Conservation (phyloP, 2,329 filamentous ascomycete genomes). For the Sporothrix phasma region DNA sequence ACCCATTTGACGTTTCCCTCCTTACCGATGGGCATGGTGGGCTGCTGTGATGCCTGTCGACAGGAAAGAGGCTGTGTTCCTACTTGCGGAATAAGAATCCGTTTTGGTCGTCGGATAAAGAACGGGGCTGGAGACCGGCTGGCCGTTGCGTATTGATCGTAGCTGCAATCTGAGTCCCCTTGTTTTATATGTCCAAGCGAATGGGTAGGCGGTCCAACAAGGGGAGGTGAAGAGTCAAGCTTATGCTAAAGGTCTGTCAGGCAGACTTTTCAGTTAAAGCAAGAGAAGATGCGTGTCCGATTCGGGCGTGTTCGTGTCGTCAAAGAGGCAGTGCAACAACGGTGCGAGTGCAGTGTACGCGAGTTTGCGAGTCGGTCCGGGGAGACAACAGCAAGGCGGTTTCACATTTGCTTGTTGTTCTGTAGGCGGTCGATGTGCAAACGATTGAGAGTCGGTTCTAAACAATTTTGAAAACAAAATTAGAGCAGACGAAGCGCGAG, state of each 20-base stretch:
- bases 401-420: neutral
- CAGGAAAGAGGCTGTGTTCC: neutral
- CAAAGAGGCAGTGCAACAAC: neutral
- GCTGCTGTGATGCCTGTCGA: neutral
- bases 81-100: neutral
- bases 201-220: neutral
- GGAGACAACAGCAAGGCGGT: neutral
- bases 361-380: neutral
- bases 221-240: neutral
- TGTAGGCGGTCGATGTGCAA: neutral
- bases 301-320: neutral
- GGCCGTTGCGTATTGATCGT: too few relatives aligned
- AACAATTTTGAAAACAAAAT: too few relatives aligned
- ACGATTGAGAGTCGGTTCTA: too few relatives aligned
- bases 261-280: neutral
- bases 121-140: too few relatives aligned
- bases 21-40: conserved; percentile 32
- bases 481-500: neutral
- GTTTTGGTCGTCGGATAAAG: neutral
- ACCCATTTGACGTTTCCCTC: conserved; percentile 50
- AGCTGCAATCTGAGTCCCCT: neutral
- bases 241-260: neutral
- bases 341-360: neutral
- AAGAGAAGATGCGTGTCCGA: neutral
- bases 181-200: neutral